These are phyloP conservation scores for Pyronema domesticum DNA, from an alignment of 495 filamentous ascomycete genomes.

Conservation along the genomic window DNA sequence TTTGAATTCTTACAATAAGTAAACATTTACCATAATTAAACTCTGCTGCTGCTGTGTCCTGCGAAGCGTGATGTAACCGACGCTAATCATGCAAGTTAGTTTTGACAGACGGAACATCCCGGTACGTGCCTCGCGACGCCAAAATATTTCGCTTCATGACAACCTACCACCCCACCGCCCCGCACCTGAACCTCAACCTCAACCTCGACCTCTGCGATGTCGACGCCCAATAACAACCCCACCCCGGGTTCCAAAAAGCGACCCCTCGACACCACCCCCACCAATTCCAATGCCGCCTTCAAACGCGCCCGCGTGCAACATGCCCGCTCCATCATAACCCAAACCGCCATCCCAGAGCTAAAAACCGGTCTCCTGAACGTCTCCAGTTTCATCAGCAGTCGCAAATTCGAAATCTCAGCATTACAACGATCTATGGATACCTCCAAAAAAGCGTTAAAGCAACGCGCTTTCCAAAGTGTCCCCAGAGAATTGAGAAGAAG, in stretches of 20 bases:
- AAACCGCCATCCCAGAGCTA: slow-evolving; percentile 52
- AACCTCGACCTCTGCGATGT: neutral
- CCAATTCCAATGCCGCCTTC: slow-evolving; percentile 24
- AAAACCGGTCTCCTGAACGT: slow-evolving; percentile 64
- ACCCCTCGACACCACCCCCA: neutral
- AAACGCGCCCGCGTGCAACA: slow-evolving; percentile 51
- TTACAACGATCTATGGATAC: slow-evolving; percentile 60
- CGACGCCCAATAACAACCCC: neutral
- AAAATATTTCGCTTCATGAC: too few species aligned
- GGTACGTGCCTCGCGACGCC: too few species aligned
- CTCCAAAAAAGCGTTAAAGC: slow-evolving; percentile 47
- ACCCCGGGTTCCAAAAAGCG: neutral
- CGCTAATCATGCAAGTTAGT: too few species aligned
- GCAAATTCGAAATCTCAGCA: slow-evolving; percentile 75
- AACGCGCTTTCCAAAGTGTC: slow-evolving; percentile 74
- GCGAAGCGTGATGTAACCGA: too few species aligned
- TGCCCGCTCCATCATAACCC: slow-evolving; percentile 53
- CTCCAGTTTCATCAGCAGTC: slow-evolving; percentile 59
- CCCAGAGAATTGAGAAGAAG: slow-evolving; percentile 66
- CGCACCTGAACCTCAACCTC: neutral
- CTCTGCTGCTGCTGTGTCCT: too few species aligned
- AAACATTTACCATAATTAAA: too few species aligned
- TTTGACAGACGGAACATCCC: too few species aligned
- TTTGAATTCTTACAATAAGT: too few species aligned
- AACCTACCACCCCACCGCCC: too few species aligned